phyloP scores from a whole-genome alignment of 768 basidiomycete species.

The Tulasnella sp. region DNA sequence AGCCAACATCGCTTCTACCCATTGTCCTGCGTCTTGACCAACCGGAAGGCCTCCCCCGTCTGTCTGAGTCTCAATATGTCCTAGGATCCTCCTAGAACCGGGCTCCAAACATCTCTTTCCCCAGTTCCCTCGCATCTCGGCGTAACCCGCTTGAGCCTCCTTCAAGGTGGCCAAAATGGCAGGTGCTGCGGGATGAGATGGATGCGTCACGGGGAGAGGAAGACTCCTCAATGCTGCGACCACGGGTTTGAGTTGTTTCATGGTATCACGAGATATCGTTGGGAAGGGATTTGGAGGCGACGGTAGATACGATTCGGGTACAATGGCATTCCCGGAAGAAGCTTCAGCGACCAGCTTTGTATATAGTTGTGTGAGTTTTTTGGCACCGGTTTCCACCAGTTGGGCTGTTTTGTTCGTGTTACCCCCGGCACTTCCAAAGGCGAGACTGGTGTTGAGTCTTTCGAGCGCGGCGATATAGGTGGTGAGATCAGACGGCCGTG shows the following conservation, averaged over 20 bases:
- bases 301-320: conserved; percentile 25
- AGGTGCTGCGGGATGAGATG: conserved; percentile 66
- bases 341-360: conserved; percentile 85
- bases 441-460: conserved; percentile 66
- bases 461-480: conserved; percentile 63
- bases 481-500: conserved; percentile 55
- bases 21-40: conserved; percentile 61
- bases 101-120: conserved; percentile 61
- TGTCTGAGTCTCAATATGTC: conserved; percentile 51
- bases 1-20: conserved; percentile 53
- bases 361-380: conserved; percentile 70
- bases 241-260: conserved; percentile 48
- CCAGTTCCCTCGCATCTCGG: conserved; percentile 80
- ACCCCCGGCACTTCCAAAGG: conserved; percentile 47
- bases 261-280: conserved; percentile 40
- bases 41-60: conserved; percentile 44
- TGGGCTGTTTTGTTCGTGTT: conserved; percentile 37
- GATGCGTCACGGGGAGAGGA: conserved; percentile 69
- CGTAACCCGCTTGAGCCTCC: conserved; percentile 74
- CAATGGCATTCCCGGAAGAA: conserved; percentile 46
- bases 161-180: conserved; percentile 53
- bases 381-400: conserved; percentile 70
- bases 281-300: conserved; percentile 36
- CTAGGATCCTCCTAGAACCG: conserved; percentile 57
- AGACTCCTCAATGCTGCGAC: conserved; percentile 52